phyloP scores from a whole-genome alignment of 768 basidiomycete genomes.

The Trametopsis cervina region DNA sequence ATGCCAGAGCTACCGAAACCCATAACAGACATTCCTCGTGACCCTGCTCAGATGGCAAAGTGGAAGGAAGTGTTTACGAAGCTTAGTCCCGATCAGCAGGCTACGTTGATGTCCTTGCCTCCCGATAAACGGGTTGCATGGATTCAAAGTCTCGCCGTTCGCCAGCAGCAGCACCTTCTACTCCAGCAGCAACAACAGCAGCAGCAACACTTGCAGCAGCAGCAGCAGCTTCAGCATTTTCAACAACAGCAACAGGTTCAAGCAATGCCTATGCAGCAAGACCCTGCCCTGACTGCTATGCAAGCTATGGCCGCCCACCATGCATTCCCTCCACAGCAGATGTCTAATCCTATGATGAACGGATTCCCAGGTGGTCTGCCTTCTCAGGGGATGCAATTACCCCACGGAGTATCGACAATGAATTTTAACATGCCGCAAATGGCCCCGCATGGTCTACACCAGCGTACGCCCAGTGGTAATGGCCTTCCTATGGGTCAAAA shows the following conservation, averaged over 20 bases:
- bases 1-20: conserved; percentile 43
- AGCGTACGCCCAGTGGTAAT: conserved; percentile 17
- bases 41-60: conserved; percentile 9
- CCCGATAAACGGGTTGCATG: conserved; percentile 14
- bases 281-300: conserved; percentile 10
- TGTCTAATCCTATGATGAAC: neutral
- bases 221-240: conserved; percentile 22
- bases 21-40: neutral
- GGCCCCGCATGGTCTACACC: conserved; percentile 18
- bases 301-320: conserved; percentile 2
- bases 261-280: conserved; percentile 15
- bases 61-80: conserved; percentile 2
- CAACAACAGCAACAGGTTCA: conserved; percentile 17
- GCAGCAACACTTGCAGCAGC: conserved; percentile 7
- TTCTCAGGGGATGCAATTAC: neutral
- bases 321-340: neutral
- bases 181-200: conserved; percentile 14
- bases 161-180: conserved; percentile 13
- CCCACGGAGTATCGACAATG: conserved; percentile 1
- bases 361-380: neutral
- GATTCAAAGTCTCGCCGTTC: conserved; percentile 5
- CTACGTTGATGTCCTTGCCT: conserved; percentile 10
- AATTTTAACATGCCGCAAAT: neutral
- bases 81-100: conserved; percentile 11
- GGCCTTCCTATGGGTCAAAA: conserved; percentile 3